These are phyloP conservation scores for Pilatotrama ljubarskyi DNA, from an alignment of 768 basidiomycete species.

Conservation along the genomic window DNA sequence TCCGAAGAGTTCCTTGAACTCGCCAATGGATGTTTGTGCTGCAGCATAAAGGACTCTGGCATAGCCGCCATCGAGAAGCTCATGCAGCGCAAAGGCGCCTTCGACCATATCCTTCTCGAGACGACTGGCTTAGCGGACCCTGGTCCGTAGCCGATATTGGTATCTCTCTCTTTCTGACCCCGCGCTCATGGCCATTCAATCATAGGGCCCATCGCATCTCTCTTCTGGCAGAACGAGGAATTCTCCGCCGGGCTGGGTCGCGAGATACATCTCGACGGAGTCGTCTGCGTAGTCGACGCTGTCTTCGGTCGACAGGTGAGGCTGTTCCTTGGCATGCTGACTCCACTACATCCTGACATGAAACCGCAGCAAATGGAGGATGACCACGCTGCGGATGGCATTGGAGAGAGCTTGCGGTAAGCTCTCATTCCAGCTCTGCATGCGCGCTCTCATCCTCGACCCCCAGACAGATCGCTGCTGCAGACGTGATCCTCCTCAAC, in stretches of 20 bases:
- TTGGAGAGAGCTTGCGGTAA: constrained; percentile 81
- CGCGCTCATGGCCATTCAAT: too few species aligned
- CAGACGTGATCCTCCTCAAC: constrained; percentile 91
- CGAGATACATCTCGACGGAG: constrained; percentile 81
- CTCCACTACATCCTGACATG: not conserved
- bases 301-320: constrained; percentile 68
- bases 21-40: constrained; percentile 97
- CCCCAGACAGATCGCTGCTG: constrained; percentile 84
- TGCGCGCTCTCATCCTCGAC: too few species aligned
- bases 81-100: constrained; percentile 81
- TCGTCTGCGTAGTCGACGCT: constrained; percentile 91
- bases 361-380: constrained; percentile 79
- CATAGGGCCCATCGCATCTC: constrained; percentile 78
- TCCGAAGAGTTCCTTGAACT: constrained; percentile 90
- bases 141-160: too few species aligned
- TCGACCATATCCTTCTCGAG: constrained; percentile 95
- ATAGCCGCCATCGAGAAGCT: constrained; percentile 92
- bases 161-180: too few species aligned
- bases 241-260: constrained; percentile 65
- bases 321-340: not conserved
- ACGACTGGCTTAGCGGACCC: constrained; percentile 97
- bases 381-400: constrained; percentile 60
- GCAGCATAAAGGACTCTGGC: constrained; percentile 94
- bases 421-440: too few species aligned
- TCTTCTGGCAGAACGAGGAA: constrained; percentile 89